Evolutionary conservation across 2,329 filamentous ascomycete genomes (phyloP).

Genomic region (Stemphylium beticola): DNA sequence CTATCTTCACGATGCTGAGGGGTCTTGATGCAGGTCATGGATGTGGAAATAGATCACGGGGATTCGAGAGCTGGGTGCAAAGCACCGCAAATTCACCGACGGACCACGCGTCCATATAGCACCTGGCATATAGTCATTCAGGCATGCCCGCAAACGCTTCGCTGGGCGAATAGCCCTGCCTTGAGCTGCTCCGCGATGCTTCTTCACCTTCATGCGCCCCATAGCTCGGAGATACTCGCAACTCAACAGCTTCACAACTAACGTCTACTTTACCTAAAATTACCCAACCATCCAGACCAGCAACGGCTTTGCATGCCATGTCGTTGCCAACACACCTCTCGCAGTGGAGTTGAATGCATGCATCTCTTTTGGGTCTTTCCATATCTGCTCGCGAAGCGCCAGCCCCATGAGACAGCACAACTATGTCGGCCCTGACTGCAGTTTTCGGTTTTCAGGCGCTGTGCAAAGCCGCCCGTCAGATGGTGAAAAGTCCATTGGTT

Average conservation of each 20-base stretch:
- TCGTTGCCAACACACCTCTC: not conserved
- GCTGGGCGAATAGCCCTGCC: not conserved
- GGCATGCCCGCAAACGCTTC: not conserved
- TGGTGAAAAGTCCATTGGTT: no score
- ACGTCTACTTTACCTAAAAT: not conserved
- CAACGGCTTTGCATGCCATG: not conserved
- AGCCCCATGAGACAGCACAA: not conserved
- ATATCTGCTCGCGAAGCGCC: not conserved
- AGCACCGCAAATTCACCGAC: slow-evolving; percentile 7
- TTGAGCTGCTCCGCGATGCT: not conserved
- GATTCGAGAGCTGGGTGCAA: slow-evolving; percentile 3
- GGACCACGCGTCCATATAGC: slow-evolving; percentile 13
- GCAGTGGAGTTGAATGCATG: not conserved
- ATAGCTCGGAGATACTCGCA: not conserved
- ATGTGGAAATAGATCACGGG: slow-evolving; percentile 4
- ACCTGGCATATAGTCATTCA: slow-evolving; percentile 1
- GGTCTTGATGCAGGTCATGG: slow-evolving; percentile 7
- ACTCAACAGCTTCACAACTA: not conserved
- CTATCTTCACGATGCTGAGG: not conserved
- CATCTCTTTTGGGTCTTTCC: not conserved
- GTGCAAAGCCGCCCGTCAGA: no score
- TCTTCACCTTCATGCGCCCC: not conserved
- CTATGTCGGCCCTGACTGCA: not conserved
- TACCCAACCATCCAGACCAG: not conserved
- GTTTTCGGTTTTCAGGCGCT: not conserved